phyloP scores from a whole-genome alignment of 148 eudicot genomes.

The Heliamphora exappendiculata region DNA sequence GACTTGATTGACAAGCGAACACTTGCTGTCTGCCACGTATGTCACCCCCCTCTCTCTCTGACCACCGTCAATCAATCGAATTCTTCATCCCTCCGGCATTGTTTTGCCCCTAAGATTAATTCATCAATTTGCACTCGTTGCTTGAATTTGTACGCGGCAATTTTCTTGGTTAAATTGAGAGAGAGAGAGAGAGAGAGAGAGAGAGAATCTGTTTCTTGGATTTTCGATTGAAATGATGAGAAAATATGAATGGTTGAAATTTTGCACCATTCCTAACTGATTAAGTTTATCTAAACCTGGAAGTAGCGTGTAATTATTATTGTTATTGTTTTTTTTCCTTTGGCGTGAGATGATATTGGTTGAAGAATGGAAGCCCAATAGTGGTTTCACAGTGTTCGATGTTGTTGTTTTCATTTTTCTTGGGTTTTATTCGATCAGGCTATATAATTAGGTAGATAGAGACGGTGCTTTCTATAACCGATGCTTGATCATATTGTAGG shows the following conservation, averaged over 20 bases:
- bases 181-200: no score
- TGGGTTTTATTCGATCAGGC: background rate
- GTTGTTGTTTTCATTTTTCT: background rate
- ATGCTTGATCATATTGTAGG: slow-evolving; percentile 32
- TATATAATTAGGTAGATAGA: background rate
- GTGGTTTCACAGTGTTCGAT: slow-evolving; percentile 11
- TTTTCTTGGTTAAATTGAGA: no score
- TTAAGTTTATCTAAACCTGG: background rate
- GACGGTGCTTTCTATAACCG: background rate
- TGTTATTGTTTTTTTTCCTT: no score
- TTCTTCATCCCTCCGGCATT: background rate
- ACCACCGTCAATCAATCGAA: background rate
- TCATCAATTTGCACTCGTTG: background rate
- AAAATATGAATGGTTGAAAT: background rate
- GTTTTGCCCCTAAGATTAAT: background rate
- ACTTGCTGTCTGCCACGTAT: slow-evolving; percentile 49
- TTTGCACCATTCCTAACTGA: background rate
- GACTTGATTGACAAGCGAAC: slow-evolving; percentile 47
- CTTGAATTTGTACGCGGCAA: background rate
- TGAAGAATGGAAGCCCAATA: background rate
- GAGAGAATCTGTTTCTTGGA: background rate
- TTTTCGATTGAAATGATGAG: background rate
- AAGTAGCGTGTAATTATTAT: background rate
- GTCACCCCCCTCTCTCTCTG: background rate
- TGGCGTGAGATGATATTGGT: background rate